Percentiles rank a stretch among this genome's conserved stretches.
phyloP scores from a whole-genome alignment of 2,329 filamentous ascomycete species.

The Xylariales sp. region DNA sequence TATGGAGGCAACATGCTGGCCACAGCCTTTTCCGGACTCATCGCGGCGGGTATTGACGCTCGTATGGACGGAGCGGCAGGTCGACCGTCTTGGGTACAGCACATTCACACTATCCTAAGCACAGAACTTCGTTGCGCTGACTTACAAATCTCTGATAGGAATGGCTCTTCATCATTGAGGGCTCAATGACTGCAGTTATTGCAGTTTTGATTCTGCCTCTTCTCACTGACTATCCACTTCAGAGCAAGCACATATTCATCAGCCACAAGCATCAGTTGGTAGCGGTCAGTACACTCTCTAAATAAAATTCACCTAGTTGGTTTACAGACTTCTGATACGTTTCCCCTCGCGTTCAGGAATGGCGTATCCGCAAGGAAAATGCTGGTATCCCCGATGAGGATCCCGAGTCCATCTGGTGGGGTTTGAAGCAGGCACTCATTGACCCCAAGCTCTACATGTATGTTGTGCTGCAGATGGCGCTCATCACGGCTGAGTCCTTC shows the following conservation, averaged over 20 bases:
- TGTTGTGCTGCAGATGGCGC: constrained; percentile 17
- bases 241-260: constrained; percentile 12
- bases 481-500: constrained; percentile 15
- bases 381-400: constrained; percentile 18
- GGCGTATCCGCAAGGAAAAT: constrained; percentile 20
- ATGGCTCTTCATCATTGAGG: constrained; percentile 34
- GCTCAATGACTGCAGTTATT: constrained; percentile 28
- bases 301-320: too few species aligned
- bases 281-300: constrained; percentile 13
- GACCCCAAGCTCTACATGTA: constrained; percentile 21
- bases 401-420: constrained; percentile 14
- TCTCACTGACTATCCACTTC: constrained; percentile 13
- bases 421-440: constrained; percentile 12
- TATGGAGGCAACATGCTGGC: constrained; percentile 30
- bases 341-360: too few species aligned
- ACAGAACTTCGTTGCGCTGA: too few species aligned
- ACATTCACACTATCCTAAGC: too few species aligned
- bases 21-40: constrained; percentile 29
- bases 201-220: constrained; percentile 18
- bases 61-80: constrained; percentile 24
- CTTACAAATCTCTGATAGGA: too few species aligned
- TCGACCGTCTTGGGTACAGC: constrained; percentile 28
- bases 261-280: constrained; percentile 12
- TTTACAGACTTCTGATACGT: too few species aligned
- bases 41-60: constrained; percentile 27